A percentile compares a stretch with the other conserved stretches of the same genome.
Evolutionary conservation across 257 asterid species (phyloP).

Genomic region (Solanum chilense): DNA sequence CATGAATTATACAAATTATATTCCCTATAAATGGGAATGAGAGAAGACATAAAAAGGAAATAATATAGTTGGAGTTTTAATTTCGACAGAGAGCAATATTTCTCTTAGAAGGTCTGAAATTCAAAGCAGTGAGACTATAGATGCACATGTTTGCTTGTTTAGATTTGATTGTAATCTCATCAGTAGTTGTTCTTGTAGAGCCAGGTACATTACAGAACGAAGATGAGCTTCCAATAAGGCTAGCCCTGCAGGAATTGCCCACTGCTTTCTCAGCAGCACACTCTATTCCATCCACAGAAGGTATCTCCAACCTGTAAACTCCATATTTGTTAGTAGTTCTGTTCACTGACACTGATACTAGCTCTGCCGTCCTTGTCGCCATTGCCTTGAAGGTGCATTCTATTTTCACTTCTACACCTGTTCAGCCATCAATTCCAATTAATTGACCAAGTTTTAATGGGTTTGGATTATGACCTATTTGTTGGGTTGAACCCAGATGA

Average conservation of each 20-base stretch:
- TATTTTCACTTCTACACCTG: constrained; percentile 78
- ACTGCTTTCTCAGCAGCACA: constrained; percentile 74
- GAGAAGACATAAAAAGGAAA: not conserved
- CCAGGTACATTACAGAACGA: constrained; percentile 45
- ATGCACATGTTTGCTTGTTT: constrained; percentile 52
- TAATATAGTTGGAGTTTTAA: not conserved
- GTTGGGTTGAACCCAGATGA: not conserved
- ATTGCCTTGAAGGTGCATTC: constrained; percentile 85
- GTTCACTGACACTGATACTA: constrained; percentile 65
- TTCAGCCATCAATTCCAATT: not conserved
- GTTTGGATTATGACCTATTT: not conserved
- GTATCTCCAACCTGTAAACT: constrained; percentile 65
- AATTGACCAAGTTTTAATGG: not conserved
- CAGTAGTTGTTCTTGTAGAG: constrained; percentile 39
- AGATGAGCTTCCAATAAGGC: constrained; percentile 25
- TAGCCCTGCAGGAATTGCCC: constrained; percentile 58
- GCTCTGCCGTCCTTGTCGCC: constrained; percentile 60
- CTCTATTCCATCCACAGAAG: constrained; percentile 76
- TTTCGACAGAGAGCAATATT: constrained; percentile 49
- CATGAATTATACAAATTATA: not conserved
- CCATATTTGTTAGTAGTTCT: constrained; percentile 75
- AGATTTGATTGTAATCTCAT: constrained; percentile 60
- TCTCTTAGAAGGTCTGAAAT: constrained; percentile 59
- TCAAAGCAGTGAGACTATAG: constrained; percentile 55
- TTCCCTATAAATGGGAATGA: not conserved